Evolutionary conservation across 257 asterid species (phyloP).

Genomic region (Forsythia viridissima): DNA sequence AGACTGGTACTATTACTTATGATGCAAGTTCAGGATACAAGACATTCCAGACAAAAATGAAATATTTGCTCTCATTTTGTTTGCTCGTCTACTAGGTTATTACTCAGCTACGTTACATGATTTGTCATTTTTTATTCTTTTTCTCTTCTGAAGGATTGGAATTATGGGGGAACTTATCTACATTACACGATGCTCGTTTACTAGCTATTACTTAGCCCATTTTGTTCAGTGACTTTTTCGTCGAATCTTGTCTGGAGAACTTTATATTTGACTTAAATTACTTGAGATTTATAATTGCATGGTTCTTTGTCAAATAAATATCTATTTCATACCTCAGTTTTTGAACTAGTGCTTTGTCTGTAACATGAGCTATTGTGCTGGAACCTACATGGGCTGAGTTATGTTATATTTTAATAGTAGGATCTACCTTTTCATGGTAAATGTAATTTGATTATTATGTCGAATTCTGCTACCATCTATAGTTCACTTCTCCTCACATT

Average conservation of each 20-base stretch:
- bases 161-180: slow-evolving; percentile 34
- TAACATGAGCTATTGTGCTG: slow-evolving; percentile 84
- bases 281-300: neutral
- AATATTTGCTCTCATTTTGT: neutral
- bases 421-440: neutral
- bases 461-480: neutral
- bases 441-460: neutral
- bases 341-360: slow-evolving; percentile 9
- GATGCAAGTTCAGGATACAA: neutral
- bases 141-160: slow-evolving; percentile 57
- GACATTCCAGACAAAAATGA: neutral
- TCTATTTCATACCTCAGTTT: neutral
- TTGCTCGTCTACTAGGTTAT: neutral
- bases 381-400: slow-evolving; percentile 95
- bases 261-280: neutral
- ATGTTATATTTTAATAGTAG: neutral
- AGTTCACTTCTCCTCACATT: neutral
- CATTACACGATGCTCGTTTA: no score
- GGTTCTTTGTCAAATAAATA: neutral
- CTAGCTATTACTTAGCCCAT: no score
- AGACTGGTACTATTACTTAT: slow-evolving; percentile 3
- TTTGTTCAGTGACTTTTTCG: neutral
- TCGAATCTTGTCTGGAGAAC: neutral
- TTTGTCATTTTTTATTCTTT: neutral
- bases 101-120: slow-evolving; percentile 5